A percentile compares a stretch with the other conserved stretches of the same genome.
phyloP scores from a whole-genome alignment of 371 early-diverging fungal genomes.

The Saksenaea oblongispora region DNA sequence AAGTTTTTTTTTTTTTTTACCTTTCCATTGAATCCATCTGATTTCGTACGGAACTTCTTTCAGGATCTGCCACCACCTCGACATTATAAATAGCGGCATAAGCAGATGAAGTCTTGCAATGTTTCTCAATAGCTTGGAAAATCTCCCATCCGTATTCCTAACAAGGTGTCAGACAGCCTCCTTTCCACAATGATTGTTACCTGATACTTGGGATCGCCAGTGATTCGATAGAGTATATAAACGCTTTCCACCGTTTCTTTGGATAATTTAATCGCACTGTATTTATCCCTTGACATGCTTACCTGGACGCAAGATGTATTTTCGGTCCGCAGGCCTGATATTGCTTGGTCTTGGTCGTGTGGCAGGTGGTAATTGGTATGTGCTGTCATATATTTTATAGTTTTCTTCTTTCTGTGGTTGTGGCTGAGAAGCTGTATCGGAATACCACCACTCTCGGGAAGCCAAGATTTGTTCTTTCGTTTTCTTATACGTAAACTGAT shows the following conservation, averaged over 20 bases:
- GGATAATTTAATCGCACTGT: not conserved
- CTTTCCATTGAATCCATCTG: constrained; percentile 52
- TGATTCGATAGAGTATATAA: constrained; percentile 72
- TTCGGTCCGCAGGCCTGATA: constrained; percentile 6
- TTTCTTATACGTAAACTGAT: constrained; percentile 25
- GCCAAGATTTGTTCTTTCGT: constrained; percentile 17
- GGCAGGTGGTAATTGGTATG: not conserved
- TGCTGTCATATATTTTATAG: not conserved
- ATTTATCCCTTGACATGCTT: not conserved
- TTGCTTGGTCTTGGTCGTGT: constrained; percentile 11
- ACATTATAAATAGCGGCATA: constrained; percentile 67
- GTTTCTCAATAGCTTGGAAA: constrained; percentile 68
- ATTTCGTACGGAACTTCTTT: constrained; percentile 33
- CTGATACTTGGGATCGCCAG: constrained; percentile 73
- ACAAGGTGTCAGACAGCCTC: not conserved
- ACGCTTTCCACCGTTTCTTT: constrained; percentile 79
- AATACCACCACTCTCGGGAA: constrained; percentile 39
- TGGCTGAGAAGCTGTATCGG: not conserved
- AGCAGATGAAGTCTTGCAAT: constrained; percentile 59
- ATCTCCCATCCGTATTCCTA: constrained; percentile 75
- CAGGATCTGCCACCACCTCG: constrained; percentile 28
- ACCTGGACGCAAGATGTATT: constrained; percentile 32
- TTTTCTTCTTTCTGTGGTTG: not conserved
- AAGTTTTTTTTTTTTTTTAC: constrained; percentile 11
- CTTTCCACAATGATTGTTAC: constrained; percentile 12